phyloP scores from a whole-genome alignment of 805 yeast genomes.

The Hanseniaspora occidentalis region DNA sequence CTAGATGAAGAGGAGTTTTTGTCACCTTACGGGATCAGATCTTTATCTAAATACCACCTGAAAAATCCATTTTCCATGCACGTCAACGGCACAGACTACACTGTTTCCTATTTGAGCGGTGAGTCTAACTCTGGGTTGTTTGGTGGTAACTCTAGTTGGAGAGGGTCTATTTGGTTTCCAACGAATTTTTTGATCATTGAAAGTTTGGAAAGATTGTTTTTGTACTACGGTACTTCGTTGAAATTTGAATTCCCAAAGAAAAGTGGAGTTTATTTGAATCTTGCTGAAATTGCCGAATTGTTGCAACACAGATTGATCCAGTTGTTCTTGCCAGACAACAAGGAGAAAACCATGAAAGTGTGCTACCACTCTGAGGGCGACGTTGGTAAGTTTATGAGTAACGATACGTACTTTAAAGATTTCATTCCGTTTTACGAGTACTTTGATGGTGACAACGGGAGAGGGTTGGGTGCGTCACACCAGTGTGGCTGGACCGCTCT shows the following conservation, averaged over 20 bases:
- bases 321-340: constrained; percentile 55
- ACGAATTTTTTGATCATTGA: constrained; percentile 78
- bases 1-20: constrained; percentile 79
- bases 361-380: constrained; percentile 51
- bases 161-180: constrained; percentile 97
- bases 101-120: constrained; percentile 69
- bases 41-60: constrained; percentile 76
- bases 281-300: constrained; percentile 86
- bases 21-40: constrained; percentile 76
- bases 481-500: constrained; percentile 96
- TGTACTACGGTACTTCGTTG: constrained; percentile 77
- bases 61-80: constrained; percentile 75
- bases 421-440: constrained; percentile 73
- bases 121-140: constrained; percentile 88
- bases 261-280: constrained; percentile 59
- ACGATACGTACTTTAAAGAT: constrained; percentile 63
- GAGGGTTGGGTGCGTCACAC: constrained; percentile 88
- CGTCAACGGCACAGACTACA: constrained; percentile 62
- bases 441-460: constrained; percentile 88
- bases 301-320: constrained; percentile 75
- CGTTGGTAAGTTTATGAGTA: constrained; percentile 43
- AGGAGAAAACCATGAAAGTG: constrained; percentile 50
- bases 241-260: constrained; percentile 84
- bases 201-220: constrained; percentile 72
- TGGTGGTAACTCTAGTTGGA: constrained; percentile 95